These are phyloP conservation scores for Coemansia sp. DNA, from an alignment of 192 early-diverging fungal species.

Conservation along the genomic window DNA sequence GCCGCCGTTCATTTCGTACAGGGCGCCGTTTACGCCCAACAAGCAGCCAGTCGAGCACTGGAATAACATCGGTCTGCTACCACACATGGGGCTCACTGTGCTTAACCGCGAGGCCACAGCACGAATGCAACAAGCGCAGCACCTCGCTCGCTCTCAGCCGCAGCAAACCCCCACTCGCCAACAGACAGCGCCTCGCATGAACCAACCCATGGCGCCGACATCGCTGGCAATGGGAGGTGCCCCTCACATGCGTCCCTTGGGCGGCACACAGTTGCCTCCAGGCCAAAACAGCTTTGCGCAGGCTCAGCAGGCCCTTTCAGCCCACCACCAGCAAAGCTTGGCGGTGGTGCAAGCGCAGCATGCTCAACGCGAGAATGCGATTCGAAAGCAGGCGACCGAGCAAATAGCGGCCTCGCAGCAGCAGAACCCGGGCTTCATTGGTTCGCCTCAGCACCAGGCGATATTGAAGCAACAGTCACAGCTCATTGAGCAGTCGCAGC, in stretches of 20 bases:
- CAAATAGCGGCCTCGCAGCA: slow-evolving; percentile 31
- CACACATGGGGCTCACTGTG: slow-evolving; percentile 32
- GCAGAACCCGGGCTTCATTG: slow-evolving; percentile 32
- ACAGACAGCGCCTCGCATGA: not conserved
- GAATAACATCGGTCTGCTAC: slow-evolving; percentile 33
- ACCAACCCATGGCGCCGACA: slow-evolving; percentile 5
- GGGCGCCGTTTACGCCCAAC: slow-evolving; percentile 25
- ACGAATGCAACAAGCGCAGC: slow-evolving; percentile 20
- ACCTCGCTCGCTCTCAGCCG: slow-evolving; percentile 8
- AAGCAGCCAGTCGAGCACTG: slow-evolving; percentile 31
- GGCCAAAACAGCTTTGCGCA: slow-evolving; percentile 13
- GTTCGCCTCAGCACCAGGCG: slow-evolving; percentile 32
- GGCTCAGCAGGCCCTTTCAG: slow-evolving; percentile 16
- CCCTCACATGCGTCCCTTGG: not conserved
- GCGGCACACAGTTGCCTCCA: not conserved
- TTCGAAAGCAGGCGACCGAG: slow-evolving; percentile 33
- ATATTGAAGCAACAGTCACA: slow-evolving; percentile 45
- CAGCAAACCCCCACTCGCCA: slow-evolving; percentile 9
- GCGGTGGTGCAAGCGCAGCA: slow-evolving; percentile 36
- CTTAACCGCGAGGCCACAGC: slow-evolving; percentile 44
- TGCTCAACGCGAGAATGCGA: slow-evolving; percentile 22
- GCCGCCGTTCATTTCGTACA: slow-evolving; percentile 42
- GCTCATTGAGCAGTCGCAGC: slow-evolving; percentile 35
- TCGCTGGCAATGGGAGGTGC: slow-evolving; percentile 9
- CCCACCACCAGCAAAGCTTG: slow-evolving; percentile 34